Evolutionary conservation across 2,329 filamentous ascomycete genomes (phyloP), one percentile per base, ranked within the genome.

Genomic region (Fusarium sp.): DNA sequence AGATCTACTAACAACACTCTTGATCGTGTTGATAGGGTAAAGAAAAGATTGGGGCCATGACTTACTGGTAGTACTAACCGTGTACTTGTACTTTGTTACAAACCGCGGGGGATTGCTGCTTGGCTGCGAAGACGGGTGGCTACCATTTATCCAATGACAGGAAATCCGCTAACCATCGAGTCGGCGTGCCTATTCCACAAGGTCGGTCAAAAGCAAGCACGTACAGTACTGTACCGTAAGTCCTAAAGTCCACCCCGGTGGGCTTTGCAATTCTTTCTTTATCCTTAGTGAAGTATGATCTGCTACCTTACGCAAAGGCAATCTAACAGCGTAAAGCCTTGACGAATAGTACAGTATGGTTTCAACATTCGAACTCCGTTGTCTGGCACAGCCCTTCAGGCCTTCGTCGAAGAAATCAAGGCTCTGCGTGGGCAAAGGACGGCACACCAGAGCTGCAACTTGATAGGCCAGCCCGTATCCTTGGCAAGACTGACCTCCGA

Each of bases 131-230:
- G 33, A 38, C 33, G 29, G 29, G 33, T 42, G 58, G 71, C 71
- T 46, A 48, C 15, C 42, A 48, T 42, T 38, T 31, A 25, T 27
- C 33, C 29, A 48, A 55, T 57, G 62, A 72, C 61, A 66, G 66
- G 48, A 62, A 48, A 35, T 39, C 69, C 48, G 63, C 51, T 63
- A 56, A 19, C 31, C 18, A 25, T 49, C 44, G 41, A 65, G 55
- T 45, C 52, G 46, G 49, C 60, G 65, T 73, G 55, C 69, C 69
- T 70, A 59, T 72, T 66, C 56, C 52, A 72, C 58, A 72, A 72
- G 60, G 64, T 55, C 42, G 64, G 64, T 55, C 42, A 58, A 65
- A 58, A 65, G 37, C n/a, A 64, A 54, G 54, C 48, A 33, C 31
- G 41, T 37, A 37, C 18, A 4, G 33, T 35, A 16, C 33, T 10